Percentiles rank a stretch among this genome's conserved stretches.
phyloP scores from a whole-genome alignment of 2,329 filamentous ascomycete genomes.

The Ceratocystis alfenasii region DNA sequence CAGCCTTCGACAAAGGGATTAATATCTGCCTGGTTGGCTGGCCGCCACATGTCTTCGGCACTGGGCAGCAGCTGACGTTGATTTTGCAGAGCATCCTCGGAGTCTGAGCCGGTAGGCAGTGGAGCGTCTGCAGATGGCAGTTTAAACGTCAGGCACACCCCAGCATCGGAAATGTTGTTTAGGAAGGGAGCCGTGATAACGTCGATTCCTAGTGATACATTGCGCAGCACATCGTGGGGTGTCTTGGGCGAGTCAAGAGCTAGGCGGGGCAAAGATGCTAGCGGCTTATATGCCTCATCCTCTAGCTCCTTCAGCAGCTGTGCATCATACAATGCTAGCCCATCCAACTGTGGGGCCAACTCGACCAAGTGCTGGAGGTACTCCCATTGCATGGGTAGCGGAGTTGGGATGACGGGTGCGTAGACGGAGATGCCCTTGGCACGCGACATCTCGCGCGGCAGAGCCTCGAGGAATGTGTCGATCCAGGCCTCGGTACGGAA shows the following conservation, averaged over 20 bases:
- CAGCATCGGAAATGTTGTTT: conserved; percentile 62
- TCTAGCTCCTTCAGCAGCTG: conserved; percentile 54
- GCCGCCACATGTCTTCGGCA: conserved; percentile 67
- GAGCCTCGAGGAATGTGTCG: conserved; percentile 47
- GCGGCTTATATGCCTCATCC: conserved; percentile 34
- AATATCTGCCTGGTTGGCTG: conserved; percentile 48
- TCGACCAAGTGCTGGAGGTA: conserved; percentile 65
- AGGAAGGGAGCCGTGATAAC: conserved; percentile 68
- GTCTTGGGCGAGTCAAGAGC: conserved; percentile 57
- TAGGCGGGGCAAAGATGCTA: conserved; percentile 54
- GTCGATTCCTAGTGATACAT: conserved; percentile 67
- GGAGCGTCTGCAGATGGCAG: conserved; percentile 44
- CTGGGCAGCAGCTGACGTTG: conserved; percentile 36
- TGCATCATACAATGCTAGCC: conserved; percentile 68
- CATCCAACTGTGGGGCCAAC: conserved; percentile 45
- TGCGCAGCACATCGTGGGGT: conserved; percentile 66
- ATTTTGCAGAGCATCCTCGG: not conserved
- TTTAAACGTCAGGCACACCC: conserved; percentile 67
- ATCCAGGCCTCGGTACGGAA: conserved; percentile 79
- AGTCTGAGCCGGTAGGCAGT: not conserved
- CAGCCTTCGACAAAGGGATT: conserved; percentile 53
- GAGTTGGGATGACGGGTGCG: conserved; percentile 61
- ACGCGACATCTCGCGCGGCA: conserved; percentile 26
- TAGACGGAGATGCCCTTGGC: conserved; percentile 38
- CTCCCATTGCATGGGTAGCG: conserved; percentile 61